Conservation (phyloP, 2,329 filamentous ascomycete species). For the Mycosphaerelloides madeirae region DNA sequence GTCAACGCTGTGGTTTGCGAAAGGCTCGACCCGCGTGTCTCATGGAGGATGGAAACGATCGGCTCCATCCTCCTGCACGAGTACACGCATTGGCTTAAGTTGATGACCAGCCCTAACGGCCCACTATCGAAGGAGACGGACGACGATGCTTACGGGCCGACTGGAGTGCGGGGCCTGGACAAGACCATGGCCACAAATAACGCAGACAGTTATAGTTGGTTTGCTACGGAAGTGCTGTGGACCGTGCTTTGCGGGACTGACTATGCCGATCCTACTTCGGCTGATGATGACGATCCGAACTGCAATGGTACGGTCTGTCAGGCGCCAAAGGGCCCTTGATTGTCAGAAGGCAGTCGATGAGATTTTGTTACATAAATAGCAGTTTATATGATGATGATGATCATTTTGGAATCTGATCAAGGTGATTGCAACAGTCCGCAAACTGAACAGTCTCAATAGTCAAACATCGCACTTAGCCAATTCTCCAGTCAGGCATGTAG, state of each 20-base stretch:
- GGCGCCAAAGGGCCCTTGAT: too few relatives aligned
- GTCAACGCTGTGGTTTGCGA: background rate
- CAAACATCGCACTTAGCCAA: too few relatives aligned
- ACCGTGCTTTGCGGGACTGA: background rate
- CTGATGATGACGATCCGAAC: too few relatives aligned
- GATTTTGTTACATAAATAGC: too few relatives aligned
- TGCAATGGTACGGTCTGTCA: too few relatives aligned
- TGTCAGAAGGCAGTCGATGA: too few relatives aligned
- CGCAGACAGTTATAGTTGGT: slow-evolving; percentile 7
- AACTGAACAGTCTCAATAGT: too few relatives aligned
- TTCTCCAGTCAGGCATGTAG: too few relatives aligned
- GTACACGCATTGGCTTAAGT: slow-evolving; percentile 3
- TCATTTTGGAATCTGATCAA: too few relatives aligned
- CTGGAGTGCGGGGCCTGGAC: slow-evolving; percentile 1
- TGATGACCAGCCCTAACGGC: background rate
- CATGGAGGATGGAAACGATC: slow-evolving; percentile 9
- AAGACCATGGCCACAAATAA: slow-evolving; percentile 2
- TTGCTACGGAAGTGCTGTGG: slow-evolving; percentile 2
- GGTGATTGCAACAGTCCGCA: too few relatives aligned
- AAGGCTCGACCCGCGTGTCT: slow-evolving; percentile 1
- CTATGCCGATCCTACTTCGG: too few relatives aligned
- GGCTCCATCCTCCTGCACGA: slow-evolving; percentile 5
- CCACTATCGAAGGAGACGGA: slow-evolving; percentile 3
- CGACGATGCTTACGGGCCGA: slow-evolving; percentile 1
- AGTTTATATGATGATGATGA: too few relatives aligned